Base-by-base conservation (phyloP, 2,329 filamentous ascomycete genomes). In the Furcasterigmium sp. region DNA sequence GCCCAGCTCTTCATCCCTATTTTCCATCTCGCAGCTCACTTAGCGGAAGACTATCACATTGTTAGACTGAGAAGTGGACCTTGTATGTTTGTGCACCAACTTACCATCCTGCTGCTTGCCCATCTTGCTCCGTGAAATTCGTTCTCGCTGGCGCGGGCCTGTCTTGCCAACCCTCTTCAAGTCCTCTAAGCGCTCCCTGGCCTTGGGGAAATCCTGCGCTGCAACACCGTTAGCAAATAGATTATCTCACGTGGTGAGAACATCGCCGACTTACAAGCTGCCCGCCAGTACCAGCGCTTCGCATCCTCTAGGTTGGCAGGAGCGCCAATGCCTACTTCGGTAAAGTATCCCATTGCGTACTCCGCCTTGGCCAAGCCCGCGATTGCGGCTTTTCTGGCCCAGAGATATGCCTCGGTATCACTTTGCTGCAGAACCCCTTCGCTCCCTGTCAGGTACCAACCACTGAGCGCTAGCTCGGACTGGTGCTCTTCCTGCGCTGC, bases 321-420 rank as follows among this genome's bases (percentile, higher is more conserved):
- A 51, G 88, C 83, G 23, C 93, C 93, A 54, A 98, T 97, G 11
- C 93, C 93, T 39, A 93, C 84, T 65, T 98, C 93, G 1, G 88
- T 94, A 59, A 95, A 96, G 66, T 97, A 96, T 0, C 93, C 93
- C 86, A 98, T 95, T 0, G 91, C 93, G 66, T 96, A 97, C 68
- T 97, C 87, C 0, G 93, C 93, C 71, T 97, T 98, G 8, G 89
- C 83, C 29, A 96, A 67, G 3, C 91, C 90, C 4, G 89, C 86
- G 50, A 84, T 80, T 1, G 93, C 93, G 2, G 93, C 91, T 65
- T 96, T 97, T 18, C 91, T 76, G 10, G 93, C 91, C 93, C 93
- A 98, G 3, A 98, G 77, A 61, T 96, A 98, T 1, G 93, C 93
- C 62, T 98, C 93, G 0, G 88, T 94, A 55, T 98, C 93, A 59